phyloP scores from a whole-genome alignment of 225 moss, liverwort and hornwort genomes.

The Rhytidiadelphus loreus region DNA sequence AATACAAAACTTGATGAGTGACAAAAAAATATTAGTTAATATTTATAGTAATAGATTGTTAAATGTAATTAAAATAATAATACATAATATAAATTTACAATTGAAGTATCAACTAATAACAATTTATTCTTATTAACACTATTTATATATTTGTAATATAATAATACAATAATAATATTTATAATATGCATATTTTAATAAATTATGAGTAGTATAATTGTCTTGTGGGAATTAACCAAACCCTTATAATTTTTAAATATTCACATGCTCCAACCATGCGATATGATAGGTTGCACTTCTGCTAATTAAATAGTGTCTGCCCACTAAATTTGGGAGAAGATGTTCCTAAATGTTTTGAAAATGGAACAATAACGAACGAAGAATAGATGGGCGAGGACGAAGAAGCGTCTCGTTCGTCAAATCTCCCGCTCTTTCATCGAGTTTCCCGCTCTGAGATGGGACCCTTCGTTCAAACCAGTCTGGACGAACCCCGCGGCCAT shows the following conservation, averaged over 20 bases:
- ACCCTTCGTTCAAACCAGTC: conserved; percentile 27
- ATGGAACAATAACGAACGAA: background rate
- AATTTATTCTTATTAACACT: background rate
- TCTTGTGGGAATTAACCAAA: background rate
- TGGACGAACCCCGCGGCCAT: conserved; percentile 25
- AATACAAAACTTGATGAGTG: background rate
- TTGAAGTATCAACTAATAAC: background rate
- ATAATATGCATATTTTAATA: background rate
- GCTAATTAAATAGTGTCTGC: background rate
- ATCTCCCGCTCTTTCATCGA: conserved; percentile 31
- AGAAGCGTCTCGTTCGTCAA: background rate
- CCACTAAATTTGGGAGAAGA: background rate
- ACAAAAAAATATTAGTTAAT: background rate
- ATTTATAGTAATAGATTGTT: background rate
- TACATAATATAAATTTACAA: background rate
- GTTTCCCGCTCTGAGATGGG: conserved; percentile 21
- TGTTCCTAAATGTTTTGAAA: background rate
- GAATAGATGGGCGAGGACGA: background rate
- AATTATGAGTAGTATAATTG: background rate
- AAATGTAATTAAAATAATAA: background rate
- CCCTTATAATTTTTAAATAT: background rate
- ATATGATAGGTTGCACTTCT: background rate
- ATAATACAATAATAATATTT: no score
- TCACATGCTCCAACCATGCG: no score
- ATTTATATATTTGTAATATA: background rate